These are phyloP conservation scores for Fraxinus paxiana DNA, from an alignment of 305 asterid genomes.

Conservation along the genomic window DNA sequence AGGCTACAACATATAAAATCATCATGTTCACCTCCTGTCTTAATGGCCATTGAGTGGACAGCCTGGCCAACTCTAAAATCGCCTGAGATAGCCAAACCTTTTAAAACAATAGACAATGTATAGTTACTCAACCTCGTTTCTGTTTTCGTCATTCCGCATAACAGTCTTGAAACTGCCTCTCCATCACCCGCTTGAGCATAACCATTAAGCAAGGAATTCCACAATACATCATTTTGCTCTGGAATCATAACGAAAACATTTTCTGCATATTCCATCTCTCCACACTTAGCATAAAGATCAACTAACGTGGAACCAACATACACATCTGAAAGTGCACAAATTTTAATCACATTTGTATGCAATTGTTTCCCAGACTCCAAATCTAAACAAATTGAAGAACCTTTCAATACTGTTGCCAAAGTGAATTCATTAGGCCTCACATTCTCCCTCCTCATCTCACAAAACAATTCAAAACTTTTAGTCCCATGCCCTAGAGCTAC, in stretches of 20 bases:
- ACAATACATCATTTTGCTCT: conserved; percentile 58
- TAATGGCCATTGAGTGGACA: conserved; percentile 63
- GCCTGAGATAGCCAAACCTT: conserved; percentile 56
- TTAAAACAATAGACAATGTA: conserved; percentile 68
- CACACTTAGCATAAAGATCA: conserved; percentile 67
- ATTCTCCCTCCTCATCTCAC: conserved; percentile 59
- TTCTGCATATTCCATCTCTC: conserved; percentile 59
- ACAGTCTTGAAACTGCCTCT: conserved; percentile 52
- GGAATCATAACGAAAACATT: conserved; percentile 60
- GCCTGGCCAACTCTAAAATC: conserved; percentile 50
- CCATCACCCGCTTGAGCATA: conserved; percentile 70
- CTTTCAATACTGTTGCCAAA: conserved; percentile 65
- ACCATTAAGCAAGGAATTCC: conserved; percentile 80
- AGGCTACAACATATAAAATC: conserved; percentile 68
- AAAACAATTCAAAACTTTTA: conserved; percentile 51
- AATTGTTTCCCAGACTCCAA: conserved; percentile 67
- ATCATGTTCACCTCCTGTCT: conserved; percentile 55
- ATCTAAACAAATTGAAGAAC: conserved; percentile 58
- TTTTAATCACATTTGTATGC: conserved; percentile 68
- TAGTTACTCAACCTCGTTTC: conserved; percentile 55
- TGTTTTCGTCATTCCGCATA: conserved; percentile 49
- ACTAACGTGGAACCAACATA: conserved; percentile 70
- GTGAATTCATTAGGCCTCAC: conserved; percentile 74
- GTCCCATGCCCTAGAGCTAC: conserved; percentile 60
- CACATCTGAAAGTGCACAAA: conserved; percentile 52